Evolutionary conservation across 495 filamentous ascomycete species (phyloP), one percentile per base, ranked within the genome.

Genomic region (Penicillium mononematosum): DNA sequence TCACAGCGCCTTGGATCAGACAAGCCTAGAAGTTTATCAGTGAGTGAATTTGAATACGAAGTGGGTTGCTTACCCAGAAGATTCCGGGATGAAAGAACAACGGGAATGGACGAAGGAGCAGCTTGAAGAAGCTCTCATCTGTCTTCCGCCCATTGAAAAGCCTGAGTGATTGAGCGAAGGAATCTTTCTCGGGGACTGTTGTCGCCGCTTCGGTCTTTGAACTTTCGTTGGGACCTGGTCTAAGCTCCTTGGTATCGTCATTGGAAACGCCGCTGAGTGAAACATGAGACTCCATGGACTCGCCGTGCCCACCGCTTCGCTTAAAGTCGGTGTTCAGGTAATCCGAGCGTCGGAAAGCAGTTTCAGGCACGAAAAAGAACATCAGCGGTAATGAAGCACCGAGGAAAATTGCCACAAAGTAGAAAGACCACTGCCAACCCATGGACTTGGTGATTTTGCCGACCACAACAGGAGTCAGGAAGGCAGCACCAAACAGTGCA

Each of bases 401-500:
- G 36, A 85, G 79, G 60, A 90, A 79, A 45, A 91, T 84, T 20
- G 85, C 82, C 44, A 90, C 73, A 36, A 91, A 78, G 64, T 87
- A 89, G 66, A 91, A 88, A 7, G 86, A 86, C 87, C 87, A 89
- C 63, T 79, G 69, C 90, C 91, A 97, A 25, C 83, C 81, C 14
- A 97, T 79, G 0, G 78, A 77, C 44, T 81, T 73, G 20, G 91
- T 92, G 57, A 96, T 92, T 66, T 89, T 92, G 32, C 92, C 92
- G 2, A 92, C 91, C 10, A 93, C 71, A 27, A 96, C 90, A 0
- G 91, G 92, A 0, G 92, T 96, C 67, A 96, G 87, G 64, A 97
- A 96, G 4, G 92, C 90, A 6, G 91, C 90, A 1, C 92, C 92
- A 67, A 95, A 97, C 10, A 96, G 79, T 4, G 92, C 85, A 48